Conservation (phyloP, 495 filamentous ascomycete species). For the Trichoderma gamsii region DNA sequence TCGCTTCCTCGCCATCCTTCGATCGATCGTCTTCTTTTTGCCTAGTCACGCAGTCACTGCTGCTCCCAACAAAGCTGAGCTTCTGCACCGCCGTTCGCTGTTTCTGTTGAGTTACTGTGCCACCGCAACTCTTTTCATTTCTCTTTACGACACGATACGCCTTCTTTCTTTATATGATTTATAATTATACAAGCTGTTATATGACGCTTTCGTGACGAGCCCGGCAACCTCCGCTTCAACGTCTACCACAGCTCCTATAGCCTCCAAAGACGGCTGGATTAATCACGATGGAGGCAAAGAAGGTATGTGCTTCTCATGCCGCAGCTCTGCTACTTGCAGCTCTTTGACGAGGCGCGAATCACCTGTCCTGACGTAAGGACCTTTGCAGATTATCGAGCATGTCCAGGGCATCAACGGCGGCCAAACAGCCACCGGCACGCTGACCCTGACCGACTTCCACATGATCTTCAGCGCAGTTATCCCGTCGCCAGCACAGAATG, state of each 20-base stretch:
- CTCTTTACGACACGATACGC: neutral
- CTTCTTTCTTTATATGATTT: neutral
- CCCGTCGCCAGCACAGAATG: neutral
- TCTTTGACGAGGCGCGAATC: neutral
- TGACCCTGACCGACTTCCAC: conserved; percentile 39
- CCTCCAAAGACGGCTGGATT: neutral
- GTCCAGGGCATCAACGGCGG: conserved; percentile 41
- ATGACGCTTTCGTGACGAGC: neutral
- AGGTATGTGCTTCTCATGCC: conserved; percentile 7
- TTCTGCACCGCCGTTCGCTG: neutral
- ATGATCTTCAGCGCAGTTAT: conserved; percentile 32
- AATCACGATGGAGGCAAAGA: conserved; percentile 15
- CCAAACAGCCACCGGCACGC: conserved; percentile 35
- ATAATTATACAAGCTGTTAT: neutral
- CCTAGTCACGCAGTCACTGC: neutral
- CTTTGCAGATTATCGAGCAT: conserved; percentile 28
- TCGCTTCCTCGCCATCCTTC: neutral
- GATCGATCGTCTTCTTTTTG: neutral
- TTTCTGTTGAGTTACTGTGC: neutral
- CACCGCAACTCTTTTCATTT: neutral
- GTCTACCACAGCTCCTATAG: neutral
- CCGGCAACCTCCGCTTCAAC: neutral
- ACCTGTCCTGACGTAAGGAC: neutral
- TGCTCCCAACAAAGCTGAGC: neutral
- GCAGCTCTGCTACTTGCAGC: conserved; percentile 1